Base-by-base conservation (phyloP, 768 basidiomycete species). In the Postia placenta region DNA sequence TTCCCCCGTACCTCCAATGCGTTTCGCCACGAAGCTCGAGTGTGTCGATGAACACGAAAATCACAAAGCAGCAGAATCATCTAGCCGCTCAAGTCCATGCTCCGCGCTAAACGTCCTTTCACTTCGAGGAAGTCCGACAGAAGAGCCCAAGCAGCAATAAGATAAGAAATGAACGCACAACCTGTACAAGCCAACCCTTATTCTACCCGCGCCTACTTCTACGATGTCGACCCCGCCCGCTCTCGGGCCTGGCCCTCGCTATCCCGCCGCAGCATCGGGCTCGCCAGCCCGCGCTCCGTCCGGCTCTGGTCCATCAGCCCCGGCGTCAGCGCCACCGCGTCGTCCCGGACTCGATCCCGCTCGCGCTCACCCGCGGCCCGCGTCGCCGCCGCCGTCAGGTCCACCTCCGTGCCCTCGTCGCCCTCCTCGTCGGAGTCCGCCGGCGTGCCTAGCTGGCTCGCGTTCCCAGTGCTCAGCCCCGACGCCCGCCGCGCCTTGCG, bases 271-370 rank as follows among this genome's bases (percentile, higher is more conserved):
- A 85, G 62, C 54, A 80, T 72, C 5, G 85, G 85, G 59, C 81
- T 86, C 42, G 74, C 69, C 33, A 86, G 53, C 33, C 85, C 83
- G n/a, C 82, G 67, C 62, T 82, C 85, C 19, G 69, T 69, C 57
- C 83, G 67, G 57, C 76, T 81, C 57, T 74, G 76, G 49, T 79
- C 75, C 41, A 72, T 62, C 1, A 40, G 48, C 24, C 47, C 56
- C 25, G 50, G 56, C 12, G 57, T 56, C 44, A 56, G 76, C 74
- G 17, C 77, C 65, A 61, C 75, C 73, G 41, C 74, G 67, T 56
- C 55, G 45, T 69, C 45, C 4, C 55, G 68, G 36, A 60, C 64
- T n/a, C n/a, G n/a, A n/a, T n/a, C n/a, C n/a, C n/a, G n/a, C 35
- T 73, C 72, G 46, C 71, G 68, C 5, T 33, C 47, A 17, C 40